Evolutionary conservation across 257 asterid genomes (phyloP).

Genomic region (Solanum piurae): DNA sequence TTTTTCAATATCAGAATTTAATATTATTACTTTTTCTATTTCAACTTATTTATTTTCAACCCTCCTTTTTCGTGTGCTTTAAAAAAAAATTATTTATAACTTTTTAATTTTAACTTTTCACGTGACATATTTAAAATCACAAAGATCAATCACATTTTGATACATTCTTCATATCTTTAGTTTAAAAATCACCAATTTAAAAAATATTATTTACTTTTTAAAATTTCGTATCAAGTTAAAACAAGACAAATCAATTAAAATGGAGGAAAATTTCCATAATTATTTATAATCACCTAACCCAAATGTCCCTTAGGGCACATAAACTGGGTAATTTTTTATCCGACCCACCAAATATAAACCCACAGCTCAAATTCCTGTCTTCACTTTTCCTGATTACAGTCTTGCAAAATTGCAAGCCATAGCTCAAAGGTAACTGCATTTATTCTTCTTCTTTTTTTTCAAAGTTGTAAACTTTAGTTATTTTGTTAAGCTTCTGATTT

Average conservation of each 20-base stretch:
- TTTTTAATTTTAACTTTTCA: too few relatives aligned
- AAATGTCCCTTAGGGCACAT: not conserved
- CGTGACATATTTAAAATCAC: too few relatives aligned
- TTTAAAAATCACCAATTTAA: too few relatives aligned
- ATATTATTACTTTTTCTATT: too few relatives aligned
- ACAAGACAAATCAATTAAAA: too few relatives aligned
- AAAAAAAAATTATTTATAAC: too few relatives aligned
- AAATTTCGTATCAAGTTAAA: not conserved
- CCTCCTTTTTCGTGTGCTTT: not conserved
- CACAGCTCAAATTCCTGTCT: not conserved
- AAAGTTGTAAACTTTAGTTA: not conserved
- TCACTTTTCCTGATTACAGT: not conserved
- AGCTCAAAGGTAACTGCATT: not conserved
- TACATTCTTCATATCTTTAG: too few relatives aligned
- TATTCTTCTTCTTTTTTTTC: not conserved
- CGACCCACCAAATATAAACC: not conserved
- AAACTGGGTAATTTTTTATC: not conserved
- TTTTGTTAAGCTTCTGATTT: not conserved
- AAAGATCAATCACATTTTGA: too few relatives aligned
- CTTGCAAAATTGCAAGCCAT: not conserved
- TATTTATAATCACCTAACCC: not conserved
- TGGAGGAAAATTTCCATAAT: not conserved
- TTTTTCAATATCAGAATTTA: too few relatives aligned
- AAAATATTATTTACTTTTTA: too few relatives aligned
- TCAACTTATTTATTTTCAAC: too few relatives aligned